A percentile compares a stretch with the other conserved stretches of the same genome.
These are phyloP conservation scores for Phialocephala sp. DNA, from an alignment of 2,329 filamentous ascomycete species.

Conservation along the genomic window DNA sequence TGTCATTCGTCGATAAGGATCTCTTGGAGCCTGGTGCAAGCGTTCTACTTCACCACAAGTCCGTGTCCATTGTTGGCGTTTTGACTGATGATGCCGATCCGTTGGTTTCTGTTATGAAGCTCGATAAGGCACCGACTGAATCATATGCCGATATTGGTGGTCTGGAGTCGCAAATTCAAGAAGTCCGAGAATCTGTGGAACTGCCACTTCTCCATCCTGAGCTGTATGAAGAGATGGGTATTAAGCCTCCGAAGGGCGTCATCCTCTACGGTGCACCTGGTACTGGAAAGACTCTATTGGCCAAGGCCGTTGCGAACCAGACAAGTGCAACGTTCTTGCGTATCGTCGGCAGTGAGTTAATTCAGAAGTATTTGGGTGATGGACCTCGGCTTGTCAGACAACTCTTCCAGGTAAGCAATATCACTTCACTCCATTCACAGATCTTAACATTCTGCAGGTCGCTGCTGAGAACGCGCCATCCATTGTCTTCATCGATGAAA, in stretches of 20 bases:
- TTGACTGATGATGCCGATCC: conserved; percentile 96
- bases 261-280: conserved; percentile 97
- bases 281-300: conserved; percentile 94
- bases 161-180: conserved; percentile 92
- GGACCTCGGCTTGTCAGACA: conserved; percentile 93
- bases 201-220: conserved; percentile 93
- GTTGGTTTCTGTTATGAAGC: conserved; percentile 97
- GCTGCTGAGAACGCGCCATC: conserved; percentile 95
- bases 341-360: conserved; percentile 95
- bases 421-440: not conserved
- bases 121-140: conserved; percentile 97
- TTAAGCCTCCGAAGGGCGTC: conserved; percentile 99
- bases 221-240: conserved; percentile 99
- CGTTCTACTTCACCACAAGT: conserved; percentile 96
- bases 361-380: conserved; percentile 98
- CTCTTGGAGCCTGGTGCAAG: conserved; percentile 94
- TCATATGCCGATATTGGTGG: conserved; percentile 99
- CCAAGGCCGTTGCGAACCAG: conserved; percentile 97
- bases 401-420: conserved; percentile 75
- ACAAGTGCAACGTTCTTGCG: conserved; percentile 98
- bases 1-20: conserved; percentile 99
- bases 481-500: conserved; percentile 99
- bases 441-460: conserved; percentile 57
- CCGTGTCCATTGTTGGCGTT: conserved; percentile 95
- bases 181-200: conserved; percentile 96